Evolutionary conservation across 352 stramenopile species (phyloP).

Genomic region (Pythium biforme): DNA sequence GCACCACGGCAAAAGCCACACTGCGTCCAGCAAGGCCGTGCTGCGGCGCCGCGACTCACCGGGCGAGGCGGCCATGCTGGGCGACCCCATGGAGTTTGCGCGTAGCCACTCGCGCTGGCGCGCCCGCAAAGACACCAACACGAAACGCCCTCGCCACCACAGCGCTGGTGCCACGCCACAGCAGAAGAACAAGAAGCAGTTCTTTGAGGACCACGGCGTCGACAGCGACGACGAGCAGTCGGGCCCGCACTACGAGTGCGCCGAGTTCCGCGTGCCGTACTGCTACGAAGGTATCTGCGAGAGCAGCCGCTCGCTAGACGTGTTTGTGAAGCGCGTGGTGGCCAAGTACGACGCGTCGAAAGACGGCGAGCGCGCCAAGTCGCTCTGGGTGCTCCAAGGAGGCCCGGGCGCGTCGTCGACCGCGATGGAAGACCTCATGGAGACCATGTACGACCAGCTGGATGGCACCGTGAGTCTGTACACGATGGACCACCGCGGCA

Average conservation of each 20-base stretch:
- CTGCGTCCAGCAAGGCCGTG: slow-evolving; percentile 27
- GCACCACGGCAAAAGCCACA: not conserved
- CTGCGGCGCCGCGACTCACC: slow-evolving; percentile 37
- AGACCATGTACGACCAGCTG: slow-evolving; percentile 10
- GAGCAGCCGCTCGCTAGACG: slow-evolving; percentile 50
- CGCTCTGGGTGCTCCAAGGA: slow-evolving; percentile 15
- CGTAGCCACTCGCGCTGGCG: slow-evolving; percentile 16
- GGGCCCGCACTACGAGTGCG: slow-evolving; percentile 41
- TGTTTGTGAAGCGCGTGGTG: slow-evolving; percentile 39
- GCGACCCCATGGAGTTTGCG: slow-evolving; percentile 14
- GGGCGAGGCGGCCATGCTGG: slow-evolving; percentile 48
- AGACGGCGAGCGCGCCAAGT: slow-evolving; percentile 9
- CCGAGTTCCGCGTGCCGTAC: slow-evolving; percentile 56
- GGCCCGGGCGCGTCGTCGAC: slow-evolving; percentile 15
- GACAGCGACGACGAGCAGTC: slow-evolving; percentile 3
- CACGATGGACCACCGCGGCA: slow-evolving; percentile 38
- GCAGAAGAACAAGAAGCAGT: slow-evolving; percentile 11
- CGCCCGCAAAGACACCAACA: slow-evolving; percentile 1
- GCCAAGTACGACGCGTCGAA: slow-evolving; percentile 6
- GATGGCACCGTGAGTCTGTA: slow-evolving; percentile 26
- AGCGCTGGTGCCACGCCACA: not conserved
- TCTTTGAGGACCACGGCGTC: slow-evolving; percentile 2
- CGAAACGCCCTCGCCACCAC: not conserved
- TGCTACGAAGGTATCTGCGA: slow-evolving; percentile 66
- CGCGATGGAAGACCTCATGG: slow-evolving; percentile 16